Percentiles rank a stretch among this genome's conserved stretches.
phyloP scores from a whole-genome alignment of 148 eudicot genomes.

The Polygonum maritimum region DNA sequence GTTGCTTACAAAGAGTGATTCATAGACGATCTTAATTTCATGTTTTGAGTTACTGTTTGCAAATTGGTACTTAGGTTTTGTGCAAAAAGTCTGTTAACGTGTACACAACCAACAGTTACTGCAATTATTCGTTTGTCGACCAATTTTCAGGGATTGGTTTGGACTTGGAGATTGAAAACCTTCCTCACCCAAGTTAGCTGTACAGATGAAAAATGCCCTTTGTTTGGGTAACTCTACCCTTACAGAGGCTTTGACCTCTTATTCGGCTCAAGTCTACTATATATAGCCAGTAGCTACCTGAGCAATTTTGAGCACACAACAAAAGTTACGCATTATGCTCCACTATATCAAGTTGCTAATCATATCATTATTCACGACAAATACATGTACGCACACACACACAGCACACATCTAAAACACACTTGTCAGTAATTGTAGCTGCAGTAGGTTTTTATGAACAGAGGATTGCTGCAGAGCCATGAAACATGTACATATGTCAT shows the following conservation, averaged over 20 bases:
- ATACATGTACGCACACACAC: neutral
- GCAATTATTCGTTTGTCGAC: neutral
- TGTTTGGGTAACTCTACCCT: too few relatives aligned
- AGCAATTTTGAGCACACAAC: neutral
- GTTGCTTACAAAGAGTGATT: neutral
- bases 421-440: neutral
- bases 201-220: too few relatives aligned
- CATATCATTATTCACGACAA: neutral
- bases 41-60: neutral
- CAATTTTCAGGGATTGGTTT: neutral
- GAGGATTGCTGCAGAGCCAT: neutral
- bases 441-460: neutral
- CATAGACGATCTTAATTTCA: neutral
- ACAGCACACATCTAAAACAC: neutral
- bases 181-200: too few relatives aligned
- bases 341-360: neutral
- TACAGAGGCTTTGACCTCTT: too few relatives aligned
- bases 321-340: neutral
- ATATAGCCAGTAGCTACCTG: neutral
- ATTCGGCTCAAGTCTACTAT: too few relatives aligned
- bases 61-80: neutral
- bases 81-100: neutral
- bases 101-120: neutral
- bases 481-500: neutral
- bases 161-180: too few relatives aligned